These are phyloP conservation scores for Rhododendron williamsianum DNA, from an alignment of 148 eudicot genomes.

Conservation along the genomic window DNA sequence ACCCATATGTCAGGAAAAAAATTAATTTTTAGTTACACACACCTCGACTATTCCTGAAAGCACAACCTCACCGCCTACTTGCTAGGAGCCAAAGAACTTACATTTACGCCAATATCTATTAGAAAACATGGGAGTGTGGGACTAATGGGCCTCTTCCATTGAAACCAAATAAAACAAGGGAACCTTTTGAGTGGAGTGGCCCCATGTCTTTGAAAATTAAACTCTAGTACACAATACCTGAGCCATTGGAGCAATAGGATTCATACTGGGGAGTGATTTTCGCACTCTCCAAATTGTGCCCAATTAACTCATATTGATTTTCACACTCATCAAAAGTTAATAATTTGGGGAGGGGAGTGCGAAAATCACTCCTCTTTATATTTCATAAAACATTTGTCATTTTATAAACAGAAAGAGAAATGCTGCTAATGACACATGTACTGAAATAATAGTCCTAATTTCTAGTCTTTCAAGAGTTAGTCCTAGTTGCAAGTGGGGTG, in stretches of 20 bases:
- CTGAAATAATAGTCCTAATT: background rate
- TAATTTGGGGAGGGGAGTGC: too few relatives aligned
- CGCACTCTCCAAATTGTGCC: too few relatives aligned
- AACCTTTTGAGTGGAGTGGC: background rate
- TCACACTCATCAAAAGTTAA: too few relatives aligned
- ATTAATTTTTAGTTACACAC: too few relatives aligned
- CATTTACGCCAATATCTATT: background rate
- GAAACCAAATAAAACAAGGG: background rate
- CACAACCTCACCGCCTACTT: too few relatives aligned
- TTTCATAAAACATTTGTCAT: background rate
- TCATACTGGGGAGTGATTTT: background rate
- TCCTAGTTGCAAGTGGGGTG: background rate
- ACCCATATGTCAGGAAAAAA: too few relatives aligned
- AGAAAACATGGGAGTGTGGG: background rate
- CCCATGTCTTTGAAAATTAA: background rate
- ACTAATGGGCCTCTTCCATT: background rate
- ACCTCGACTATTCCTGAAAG: too few relatives aligned
- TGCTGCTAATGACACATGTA: background rate
- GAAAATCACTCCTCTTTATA: too few relatives aligned
- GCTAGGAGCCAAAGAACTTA: background rate
- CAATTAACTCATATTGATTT: too few relatives aligned
- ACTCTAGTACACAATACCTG: background rate
- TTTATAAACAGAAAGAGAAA: background rate
- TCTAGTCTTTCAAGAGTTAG: background rate
- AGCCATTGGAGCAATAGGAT: background rate